phyloP scores from a whole-genome alignment of 768 basidiomycete genomes.

The Calocybe gangraenosa region DNA sequence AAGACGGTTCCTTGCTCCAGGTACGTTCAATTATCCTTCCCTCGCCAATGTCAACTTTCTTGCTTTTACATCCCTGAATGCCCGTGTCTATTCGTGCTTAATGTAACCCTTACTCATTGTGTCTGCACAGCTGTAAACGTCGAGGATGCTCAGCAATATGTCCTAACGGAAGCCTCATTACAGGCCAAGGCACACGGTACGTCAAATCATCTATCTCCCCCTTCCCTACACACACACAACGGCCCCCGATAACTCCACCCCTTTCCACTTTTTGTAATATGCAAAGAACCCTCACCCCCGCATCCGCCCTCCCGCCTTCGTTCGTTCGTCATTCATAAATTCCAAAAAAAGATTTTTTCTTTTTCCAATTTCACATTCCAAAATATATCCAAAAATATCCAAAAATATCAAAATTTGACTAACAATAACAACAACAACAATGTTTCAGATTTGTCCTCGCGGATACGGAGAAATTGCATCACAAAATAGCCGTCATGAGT shows the following conservation, averaged over 20 bases:
- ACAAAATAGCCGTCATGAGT: conserved; percentile 64
- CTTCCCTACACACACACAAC: neutral
- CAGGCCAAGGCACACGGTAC: conserved; percentile 75
- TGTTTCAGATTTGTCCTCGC: conserved; percentile 66
- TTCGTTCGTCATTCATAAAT: too few relatives aligned
- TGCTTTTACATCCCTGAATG: too few relatives aligned
- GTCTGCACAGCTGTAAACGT: conserved; percentile 49
- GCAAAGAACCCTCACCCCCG: neutral
- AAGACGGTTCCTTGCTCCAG: conserved; percentile 62
- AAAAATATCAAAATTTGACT: too few relatives aligned
- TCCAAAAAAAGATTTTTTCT: too few relatives aligned
- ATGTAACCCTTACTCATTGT: neutral
- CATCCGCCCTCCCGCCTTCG: neutral
- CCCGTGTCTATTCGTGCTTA: too few relatives aligned
- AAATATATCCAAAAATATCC: too few relatives aligned
- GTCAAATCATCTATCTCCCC: conserved; percentile 12
- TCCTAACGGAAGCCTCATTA: conserved; percentile 72
- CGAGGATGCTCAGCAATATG: conserved; percentile 76
- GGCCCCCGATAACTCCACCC: too few relatives aligned
- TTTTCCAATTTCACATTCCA: too few relatives aligned
- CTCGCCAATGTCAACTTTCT: too few relatives aligned
- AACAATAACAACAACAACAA: too few relatives aligned
- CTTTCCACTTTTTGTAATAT: too few relatives aligned
- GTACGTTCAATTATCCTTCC: conserved; percentile 20
- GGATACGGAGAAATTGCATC: conserved; percentile 65